Evolutionary conservation across 768 basidiomycete species (phyloP), one percentile per base, ranked within the genome.

Genomic region (Pleurotus giganteus): DNA sequence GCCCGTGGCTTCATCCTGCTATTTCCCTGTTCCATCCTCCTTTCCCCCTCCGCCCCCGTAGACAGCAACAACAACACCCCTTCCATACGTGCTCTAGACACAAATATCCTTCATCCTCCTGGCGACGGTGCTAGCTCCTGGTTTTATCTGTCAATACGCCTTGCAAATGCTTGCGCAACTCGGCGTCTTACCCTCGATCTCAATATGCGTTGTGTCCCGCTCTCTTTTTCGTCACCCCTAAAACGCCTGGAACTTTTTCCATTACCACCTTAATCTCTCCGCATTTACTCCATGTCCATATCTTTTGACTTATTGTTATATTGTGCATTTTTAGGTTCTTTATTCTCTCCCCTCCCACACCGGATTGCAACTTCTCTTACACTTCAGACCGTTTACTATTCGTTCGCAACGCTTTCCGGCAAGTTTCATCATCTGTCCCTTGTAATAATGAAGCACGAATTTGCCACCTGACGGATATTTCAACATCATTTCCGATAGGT

Each of bases 61-160:
- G 29, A n/a, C 34, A 23, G 29, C 37, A 28, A 21, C 47, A n/a
- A 51, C 49, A 34, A 12, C 19, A 28, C 47, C 47, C 34, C n/a
- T 36, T 21, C 19, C 12, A 45, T 27, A 17, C 31, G 49, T 51
- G 49, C 49, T 19, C 21, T 24, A 51, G 49, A 34, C 49, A 36
- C 49, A 26, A 17, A 37, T 32, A 36, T 37, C 34, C 9, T 24
- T 36, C 49, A 51, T 51, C 49, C 49, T 51, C 49, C 49, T 37
- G 49, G 49, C 49, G 49, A 51, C n/a, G 49, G 49, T 51, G 49
- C 49, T 51, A 51, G 49, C 31, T 36, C 49, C 34, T 51, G 31
- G 34, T 23, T 37, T 37, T 23, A 17, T 45, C 23, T 45, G 43
- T 24, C 15, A 17, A 17, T 45, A 24, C 43, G 19, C 17, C 19